Evolutionary conservation across 2,329 filamentous ascomycete genomes (phyloP).

Genomic region (Dactylonectria estremocensis): DNA sequence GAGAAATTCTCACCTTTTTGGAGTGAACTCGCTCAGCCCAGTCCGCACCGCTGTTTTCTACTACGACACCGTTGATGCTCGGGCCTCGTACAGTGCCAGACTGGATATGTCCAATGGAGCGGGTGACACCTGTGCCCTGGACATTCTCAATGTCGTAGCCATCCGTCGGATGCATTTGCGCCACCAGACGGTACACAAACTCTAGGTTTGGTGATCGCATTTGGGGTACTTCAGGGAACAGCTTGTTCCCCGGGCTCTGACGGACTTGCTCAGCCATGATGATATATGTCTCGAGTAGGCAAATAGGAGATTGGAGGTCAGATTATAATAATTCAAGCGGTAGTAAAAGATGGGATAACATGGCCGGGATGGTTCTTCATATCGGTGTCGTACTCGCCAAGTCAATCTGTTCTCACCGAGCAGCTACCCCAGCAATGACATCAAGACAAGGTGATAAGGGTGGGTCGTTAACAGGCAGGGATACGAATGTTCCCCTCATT

Average conservation of each 20-base stretch:
- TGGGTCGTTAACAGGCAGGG: not conserved
- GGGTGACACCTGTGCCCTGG: constrained; percentile 11
- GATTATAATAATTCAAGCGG: not conserved
- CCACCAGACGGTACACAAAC: constrained; percentile 20
- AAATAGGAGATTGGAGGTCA: not conserved
- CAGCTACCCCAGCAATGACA: not conserved
- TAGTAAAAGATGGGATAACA: not conserved
- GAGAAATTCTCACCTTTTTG: not conserved
- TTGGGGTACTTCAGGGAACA: constrained; percentile 13
- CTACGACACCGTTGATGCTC: constrained; percentile 13
- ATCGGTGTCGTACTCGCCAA: not conserved
- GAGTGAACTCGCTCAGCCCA: constrained; percentile 20
- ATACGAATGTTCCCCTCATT: constrained; percentile 4
- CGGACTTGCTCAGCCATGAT: not conserved
- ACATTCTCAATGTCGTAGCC: constrained; percentile 22
- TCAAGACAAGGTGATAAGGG: too few species aligned
- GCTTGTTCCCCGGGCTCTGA: constrained; percentile 6
- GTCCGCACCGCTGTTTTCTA: constrained; percentile 21
- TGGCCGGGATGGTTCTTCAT: not conserved
- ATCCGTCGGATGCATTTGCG: constrained; percentile 19
- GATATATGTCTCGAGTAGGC: not conserved
- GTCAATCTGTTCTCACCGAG: not conserved
- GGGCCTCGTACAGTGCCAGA: constrained; percentile 13
- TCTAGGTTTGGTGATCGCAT: constrained; percentile 15
- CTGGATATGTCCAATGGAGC: constrained; percentile 18